phyloP scores from a whole-genome alignment of 805 yeast genomes.

The Tetrapisispora pingtungensis region DNA sequence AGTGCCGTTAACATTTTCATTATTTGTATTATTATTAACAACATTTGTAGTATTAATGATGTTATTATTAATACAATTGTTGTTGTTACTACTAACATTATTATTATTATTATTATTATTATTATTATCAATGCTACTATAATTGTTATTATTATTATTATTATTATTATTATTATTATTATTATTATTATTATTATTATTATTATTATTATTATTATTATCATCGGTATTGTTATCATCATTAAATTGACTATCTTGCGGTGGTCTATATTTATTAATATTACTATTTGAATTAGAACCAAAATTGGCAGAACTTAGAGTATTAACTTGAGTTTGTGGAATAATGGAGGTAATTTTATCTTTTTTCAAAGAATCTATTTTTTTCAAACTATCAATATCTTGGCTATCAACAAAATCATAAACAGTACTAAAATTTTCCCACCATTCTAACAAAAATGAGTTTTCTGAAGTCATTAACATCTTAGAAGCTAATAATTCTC shows the following conservation, averaged over 20 bases:
- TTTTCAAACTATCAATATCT: conserved; percentile 18
- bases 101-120: background rate
- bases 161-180: too few relatives aligned
- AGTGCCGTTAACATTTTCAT: too few relatives aligned
- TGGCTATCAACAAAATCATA: conserved; percentile 35
- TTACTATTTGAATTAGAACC: background rate
- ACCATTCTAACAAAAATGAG: conserved; percentile 47
- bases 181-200: background rate
- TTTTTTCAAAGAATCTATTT: background rate
- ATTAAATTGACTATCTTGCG: too few relatives aligned
- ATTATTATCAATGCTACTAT: background rate
- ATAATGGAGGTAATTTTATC: conserved; percentile 2
- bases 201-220: background rate
- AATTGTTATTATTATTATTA: too few relatives aligned
- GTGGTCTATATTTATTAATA: background rate
- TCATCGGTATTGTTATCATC: background rate
- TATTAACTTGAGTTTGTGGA: conserved; percentile 1
- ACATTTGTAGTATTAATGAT: too few relatives aligned
- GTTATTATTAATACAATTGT: too few relatives aligned
- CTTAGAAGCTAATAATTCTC: conserved; percentile 17
- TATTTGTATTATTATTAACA: too few relatives aligned
- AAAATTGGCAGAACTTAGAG: background rate
- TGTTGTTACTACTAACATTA: too few relatives aligned
- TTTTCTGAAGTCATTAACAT: conserved; percentile 37
- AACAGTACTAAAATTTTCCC: conserved; percentile 40